Conservation (phyloP, 2,329 filamentous ascomycete species). For the Akanthomyces lecanii region DNA sequence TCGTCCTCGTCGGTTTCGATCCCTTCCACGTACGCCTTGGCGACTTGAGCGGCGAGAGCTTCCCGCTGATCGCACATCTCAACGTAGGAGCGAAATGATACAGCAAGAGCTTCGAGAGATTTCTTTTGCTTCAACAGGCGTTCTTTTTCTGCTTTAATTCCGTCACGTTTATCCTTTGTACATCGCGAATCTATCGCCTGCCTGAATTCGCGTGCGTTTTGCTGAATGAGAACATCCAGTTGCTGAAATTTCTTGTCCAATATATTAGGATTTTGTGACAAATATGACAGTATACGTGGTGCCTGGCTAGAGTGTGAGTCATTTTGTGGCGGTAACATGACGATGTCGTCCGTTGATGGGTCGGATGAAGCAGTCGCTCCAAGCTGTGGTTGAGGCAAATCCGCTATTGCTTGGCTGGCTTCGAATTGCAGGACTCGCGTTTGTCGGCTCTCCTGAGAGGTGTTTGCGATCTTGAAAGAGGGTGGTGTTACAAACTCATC, state of each 20-base stretch:
- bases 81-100: slow-evolving; percentile 40
- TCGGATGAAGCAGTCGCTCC: background rate
- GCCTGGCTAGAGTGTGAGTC: slow-evolving; percentile 24
- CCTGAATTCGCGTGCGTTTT: slow-evolving; percentile 46
- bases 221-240: slow-evolving; percentile 40
- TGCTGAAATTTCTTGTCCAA: slow-evolving; percentile 34
- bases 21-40: slow-evolving; percentile 47
- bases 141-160: slow-evolving; percentile 48
- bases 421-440: background rate
- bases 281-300: slow-evolving; percentile 26
- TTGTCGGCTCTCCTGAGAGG: background rate
- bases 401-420: background rate
- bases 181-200: slow-evolving; percentile 44
- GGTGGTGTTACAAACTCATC: slow-evolving; percentile 48
- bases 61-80: slow-evolving; percentile 42
- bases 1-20: slow-evolving; percentile 51
- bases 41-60: slow-evolving; percentile 42
- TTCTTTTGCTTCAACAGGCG: slow-evolving; percentile 43
- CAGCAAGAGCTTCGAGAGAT: slow-evolving; percentile 38
- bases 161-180: slow-evolving; percentile 41
- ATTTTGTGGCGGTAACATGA: background rate
- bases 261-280: slow-evolving; percentile 28
- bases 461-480: slow-evolving; percentile 30
- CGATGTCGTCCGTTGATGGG: slow-evolving; percentile 4
- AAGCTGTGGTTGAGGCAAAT: background rate